Conservation (phyloP, 768 basidiomycete genomes). For the Xerocomellus amylosporus region DNA sequence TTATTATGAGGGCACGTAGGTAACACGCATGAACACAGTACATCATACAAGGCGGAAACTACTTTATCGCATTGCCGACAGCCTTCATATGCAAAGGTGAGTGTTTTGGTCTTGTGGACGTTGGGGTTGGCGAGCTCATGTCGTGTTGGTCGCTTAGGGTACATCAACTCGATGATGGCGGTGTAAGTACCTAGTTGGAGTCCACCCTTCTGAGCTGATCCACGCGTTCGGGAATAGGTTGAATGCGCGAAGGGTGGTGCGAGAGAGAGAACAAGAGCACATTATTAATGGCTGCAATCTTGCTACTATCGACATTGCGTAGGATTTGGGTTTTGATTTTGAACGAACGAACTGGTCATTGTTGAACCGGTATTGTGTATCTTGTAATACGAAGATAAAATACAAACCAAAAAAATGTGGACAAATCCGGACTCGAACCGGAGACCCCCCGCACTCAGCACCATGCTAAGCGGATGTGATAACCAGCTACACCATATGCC, state of each 20-base stretch:
- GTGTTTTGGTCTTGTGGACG: not conserved
- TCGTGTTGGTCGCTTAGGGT: not conserved
- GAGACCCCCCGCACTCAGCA: slow-evolving; percentile 38
- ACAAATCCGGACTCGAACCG: slow-evolving; percentile 42
- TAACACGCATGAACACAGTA: not conserved
- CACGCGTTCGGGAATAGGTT: not conserved
- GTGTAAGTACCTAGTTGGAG: not conserved
- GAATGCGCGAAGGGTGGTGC: slow-evolving; percentile 10
- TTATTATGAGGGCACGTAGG: not conserved
- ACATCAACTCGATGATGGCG: slow-evolving; percentile 16
- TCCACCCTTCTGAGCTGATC: not conserved
- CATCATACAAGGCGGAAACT: not conserved
- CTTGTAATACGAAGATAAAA: too few species aligned
- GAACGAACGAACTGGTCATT: too few species aligned
- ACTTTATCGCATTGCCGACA: slow-evolving; percentile 1
- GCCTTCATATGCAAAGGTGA: slow-evolving; percentile 5
- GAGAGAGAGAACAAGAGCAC: not conserved
- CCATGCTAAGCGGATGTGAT: slow-evolving; percentile 41
- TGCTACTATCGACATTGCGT: slow-evolving; percentile 2
- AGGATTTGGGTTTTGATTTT: not conserved
- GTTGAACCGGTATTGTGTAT: too few species aligned
- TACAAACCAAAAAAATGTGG: slow-evolving; percentile 20
- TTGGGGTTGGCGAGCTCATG: not conserved
- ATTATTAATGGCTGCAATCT: not conserved
- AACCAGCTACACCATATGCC: slow-evolving; percentile 42